Conservation (phyloP, 2,329 filamentous ascomycete species). For the Thyridium curvatum region DNA sequence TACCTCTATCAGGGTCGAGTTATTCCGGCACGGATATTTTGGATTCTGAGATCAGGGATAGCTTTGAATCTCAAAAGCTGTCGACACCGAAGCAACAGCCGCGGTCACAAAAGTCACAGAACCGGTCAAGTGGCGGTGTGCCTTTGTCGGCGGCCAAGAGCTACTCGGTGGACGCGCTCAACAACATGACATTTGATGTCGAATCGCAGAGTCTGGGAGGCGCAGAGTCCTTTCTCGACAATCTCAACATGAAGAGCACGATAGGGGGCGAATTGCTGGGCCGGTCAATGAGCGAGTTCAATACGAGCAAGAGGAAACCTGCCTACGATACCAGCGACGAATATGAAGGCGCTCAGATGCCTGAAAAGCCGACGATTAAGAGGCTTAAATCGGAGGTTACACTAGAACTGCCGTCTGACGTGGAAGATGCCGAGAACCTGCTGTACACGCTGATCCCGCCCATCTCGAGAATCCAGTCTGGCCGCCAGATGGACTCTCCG, state of each 20-base stretch:
- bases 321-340: conserved; percentile 44
- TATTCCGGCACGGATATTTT: conserved; percentile 27
- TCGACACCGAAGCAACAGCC: conserved; percentile 23
- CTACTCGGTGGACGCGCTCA: conserved; percentile 42
- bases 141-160: conserved; percentile 18
- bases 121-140: conserved; percentile 12
- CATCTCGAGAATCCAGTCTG: conserved; percentile 39
- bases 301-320: conserved; percentile 51
- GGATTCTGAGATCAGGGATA: conserved; percentile 36
- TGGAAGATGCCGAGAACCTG: conserved; percentile 32
- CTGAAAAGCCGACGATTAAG: conserved; percentile 45
- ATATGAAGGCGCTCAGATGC: conserved; percentile 24
- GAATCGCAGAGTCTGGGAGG: conserved; percentile 51
- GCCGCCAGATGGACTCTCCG: conserved; percentile 51
- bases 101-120: conserved; percentile 10
- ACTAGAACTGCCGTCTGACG: conserved; percentile 19
- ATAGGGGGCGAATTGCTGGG: conserved; percentile 15
- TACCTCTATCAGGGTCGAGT: conserved; percentile 28
- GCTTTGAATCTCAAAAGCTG: conserved; percentile 38
- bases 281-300: conserved; percentile 23
- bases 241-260: conserved; percentile 35
- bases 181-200: conserved; percentile 44
- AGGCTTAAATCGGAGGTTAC: conserved; percentile 45
- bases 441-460: conserved; percentile 44
- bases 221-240: conserved; percentile 35